These are phyloP conservation scores for Saccharomyces eubayanus DNA, from an alignment of 805 yeast species.

Conservation along the genomic window DNA sequence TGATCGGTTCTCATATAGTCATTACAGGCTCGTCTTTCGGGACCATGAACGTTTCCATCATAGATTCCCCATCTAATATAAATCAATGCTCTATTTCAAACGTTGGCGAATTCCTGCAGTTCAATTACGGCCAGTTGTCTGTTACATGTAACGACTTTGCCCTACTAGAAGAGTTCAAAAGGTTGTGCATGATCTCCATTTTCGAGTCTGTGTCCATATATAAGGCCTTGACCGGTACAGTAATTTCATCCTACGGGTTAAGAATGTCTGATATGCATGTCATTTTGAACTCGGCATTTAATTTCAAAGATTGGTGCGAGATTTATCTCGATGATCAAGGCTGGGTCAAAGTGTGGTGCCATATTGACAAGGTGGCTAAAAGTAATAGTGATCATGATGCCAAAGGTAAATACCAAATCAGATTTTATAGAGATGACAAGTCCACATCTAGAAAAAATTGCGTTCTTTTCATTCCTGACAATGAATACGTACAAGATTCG, in stretches of 20 bases:
- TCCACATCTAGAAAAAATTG: constrained; percentile 19
- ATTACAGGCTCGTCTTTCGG: constrained; percentile 6
- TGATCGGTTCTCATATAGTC: constrained; percentile 7
- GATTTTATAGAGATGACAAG: constrained; percentile 24
- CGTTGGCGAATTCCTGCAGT: constrained; percentile 6
- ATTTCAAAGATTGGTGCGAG: constrained; percentile 31
- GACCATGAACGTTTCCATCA: constrained; percentile 1
- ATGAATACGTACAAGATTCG: constrained; percentile 23
- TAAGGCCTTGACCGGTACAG: constrained; percentile 24
- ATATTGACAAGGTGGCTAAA: constrained; percentile 20
- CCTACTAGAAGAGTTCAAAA: constrained; percentile 4
- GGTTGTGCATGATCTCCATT: constrained; percentile 13
- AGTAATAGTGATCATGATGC: constrained; percentile 4
- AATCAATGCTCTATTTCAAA: constrained; percentile 1
- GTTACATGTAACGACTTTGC: constrained; percentile 4
- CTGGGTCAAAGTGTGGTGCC: constrained; percentile 30
- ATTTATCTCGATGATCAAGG: constrained; percentile 23
- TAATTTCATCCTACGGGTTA: constrained; percentile 22
- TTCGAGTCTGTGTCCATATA: constrained; percentile 22
- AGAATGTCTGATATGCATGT: constrained; percentile 25
- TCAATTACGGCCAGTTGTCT: constrained; percentile 6
- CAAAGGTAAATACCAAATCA: constrained; percentile 23
- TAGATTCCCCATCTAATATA: constrained; percentile 6
- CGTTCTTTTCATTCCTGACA: constrained; percentile 25
- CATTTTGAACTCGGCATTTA: constrained; percentile 21